A percentile compares a stretch with the other conserved stretches of the same genome.
Evolutionary conservation across 2,329 filamentous ascomycete genomes (phyloP).

Genomic region (Chaetomium olivaceum): DNA sequence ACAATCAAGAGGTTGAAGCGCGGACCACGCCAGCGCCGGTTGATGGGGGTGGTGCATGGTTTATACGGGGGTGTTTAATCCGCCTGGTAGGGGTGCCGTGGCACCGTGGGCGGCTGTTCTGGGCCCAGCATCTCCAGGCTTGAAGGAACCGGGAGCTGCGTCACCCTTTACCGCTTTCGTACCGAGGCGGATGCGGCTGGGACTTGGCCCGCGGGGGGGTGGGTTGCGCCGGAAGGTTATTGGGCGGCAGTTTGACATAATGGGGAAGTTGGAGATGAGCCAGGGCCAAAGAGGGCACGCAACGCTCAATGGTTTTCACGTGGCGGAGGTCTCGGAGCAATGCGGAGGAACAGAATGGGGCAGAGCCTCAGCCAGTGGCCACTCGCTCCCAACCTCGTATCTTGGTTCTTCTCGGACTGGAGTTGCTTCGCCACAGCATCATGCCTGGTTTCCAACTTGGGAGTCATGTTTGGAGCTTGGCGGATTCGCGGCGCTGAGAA

Average conservation of each 20-base stretch:
- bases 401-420: neutral
- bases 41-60: neutral
- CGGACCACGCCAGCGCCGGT: neutral
- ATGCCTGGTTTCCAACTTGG: no score
- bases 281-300: neutral
- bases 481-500: neutral
- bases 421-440: neutral
- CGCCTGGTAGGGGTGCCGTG: neutral
- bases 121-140: neutral
- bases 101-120: neutral
- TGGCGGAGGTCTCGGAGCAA: neutral
- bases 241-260: neutral
- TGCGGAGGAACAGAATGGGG: neutral
- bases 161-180: constrained; percentile 9
- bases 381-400: neutral
- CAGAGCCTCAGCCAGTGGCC: neutral
- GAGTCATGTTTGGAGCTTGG: neutral
- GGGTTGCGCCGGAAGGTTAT: neutral
- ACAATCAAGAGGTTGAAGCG: neutral
- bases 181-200: neutral
- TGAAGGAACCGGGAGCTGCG: neutral
- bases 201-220: constrained; percentile 1
- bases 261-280: neutral
- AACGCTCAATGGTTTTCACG: neutral
- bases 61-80: constrained; percentile 6